These are phyloP conservation scores for Vigna reflexopilosa DNA, from an alignment of 306 rosid species.

Conservation along the genomic window DNA sequence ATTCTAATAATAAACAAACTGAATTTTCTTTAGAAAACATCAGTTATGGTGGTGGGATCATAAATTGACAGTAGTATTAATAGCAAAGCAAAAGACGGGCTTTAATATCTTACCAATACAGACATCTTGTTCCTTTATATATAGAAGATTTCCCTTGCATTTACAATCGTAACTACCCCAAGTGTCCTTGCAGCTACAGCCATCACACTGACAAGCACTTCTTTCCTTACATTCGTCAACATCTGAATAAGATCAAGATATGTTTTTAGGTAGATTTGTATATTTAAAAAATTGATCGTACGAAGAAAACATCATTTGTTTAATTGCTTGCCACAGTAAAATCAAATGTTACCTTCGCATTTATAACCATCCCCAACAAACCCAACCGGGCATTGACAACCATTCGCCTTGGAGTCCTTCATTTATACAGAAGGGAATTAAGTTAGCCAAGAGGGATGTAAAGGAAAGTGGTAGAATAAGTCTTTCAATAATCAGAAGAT, in stretches of 20 bases:
- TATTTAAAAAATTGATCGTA: background rate
- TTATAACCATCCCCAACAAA: slow-evolving; percentile 72
- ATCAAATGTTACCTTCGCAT: slow-evolving; percentile 70
- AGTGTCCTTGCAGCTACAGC: slow-evolving; percentile 57
- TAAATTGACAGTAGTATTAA: background rate
- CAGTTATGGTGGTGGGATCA: background rate
- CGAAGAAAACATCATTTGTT: background rate
- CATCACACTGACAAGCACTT: slow-evolving; percentile 59
- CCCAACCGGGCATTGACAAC: slow-evolving; percentile 81
- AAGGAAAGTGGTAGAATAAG: slow-evolving; percentile 14
- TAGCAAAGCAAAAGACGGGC: background rate
- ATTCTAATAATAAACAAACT: slow-evolving; percentile 4
- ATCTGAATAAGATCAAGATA: slow-evolving; percentile 49
- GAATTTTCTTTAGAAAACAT: background rate
- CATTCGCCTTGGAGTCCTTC: slow-evolving; percentile 67
- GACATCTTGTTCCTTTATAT: slow-evolving; percentile 58
- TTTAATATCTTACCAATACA: slow-evolving; percentile 55
- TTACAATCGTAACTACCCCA: slow-evolving; percentile 65
- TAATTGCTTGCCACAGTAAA: slow-evolving; percentile 11
- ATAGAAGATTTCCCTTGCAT: slow-evolving; percentile 61
- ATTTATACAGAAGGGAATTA: slow-evolving; percentile 41
- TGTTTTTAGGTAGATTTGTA: slow-evolving; percentile 5
- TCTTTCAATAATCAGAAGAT: slow-evolving; percentile 1
- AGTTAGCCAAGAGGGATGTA: slow-evolving; percentile 44
- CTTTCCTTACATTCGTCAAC: slow-evolving; percentile 57